Evolutionary conservation across 345 rosid species (phyloP), one percentile per base, ranked within the genome.

Genomic region (Odontarrhena argentea): DNA sequence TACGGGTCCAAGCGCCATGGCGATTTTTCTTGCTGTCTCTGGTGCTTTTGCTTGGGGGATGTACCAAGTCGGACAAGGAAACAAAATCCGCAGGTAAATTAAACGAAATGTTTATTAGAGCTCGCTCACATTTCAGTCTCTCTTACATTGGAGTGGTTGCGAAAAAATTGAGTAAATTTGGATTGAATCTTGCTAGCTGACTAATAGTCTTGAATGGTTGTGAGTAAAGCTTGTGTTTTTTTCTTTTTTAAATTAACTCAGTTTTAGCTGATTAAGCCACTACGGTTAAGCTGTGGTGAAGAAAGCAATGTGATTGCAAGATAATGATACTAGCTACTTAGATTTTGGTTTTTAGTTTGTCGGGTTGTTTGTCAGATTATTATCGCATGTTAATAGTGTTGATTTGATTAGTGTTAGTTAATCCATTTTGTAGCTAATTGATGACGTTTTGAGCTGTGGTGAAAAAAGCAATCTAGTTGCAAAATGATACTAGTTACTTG

Each of bases 41-140:
- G 97, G 99, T 42, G 86, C 84, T 45, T 90, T 94, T 87, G 85
- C 91, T 42, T 94, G 86, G 75, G 99, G 99, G 2, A 88, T 94
- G 95, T 91, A 94, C 73, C 91, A 91, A 85, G 99, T 94, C 9
- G 99, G 97, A 10, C 66, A 91, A 77, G 99, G 99, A n/a, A 94
- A 94, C 82, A 91, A 88, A 84, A 79, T 85, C 72, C 96, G 99
- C 67, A 85, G 97, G 99, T 91, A 8, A 32, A 35, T 13, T 8
- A 12, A 42, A 28, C 25, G 22, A 9, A 2, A 44, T 36, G 28
- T 60, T 3, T 2, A 12, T 49, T 32, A 32, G 36, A 8, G 45
- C 35, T 54, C 6, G 1, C 55, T 60, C 61, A 44, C 51, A 63
- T 44, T 70, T 61, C 46, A 6, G 42, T 8, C 36, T 32, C 7